Base-by-base conservation (phyloP, 2,329 filamentous ascomycete genomes). In the Pseudonectria foliicola region DNA sequence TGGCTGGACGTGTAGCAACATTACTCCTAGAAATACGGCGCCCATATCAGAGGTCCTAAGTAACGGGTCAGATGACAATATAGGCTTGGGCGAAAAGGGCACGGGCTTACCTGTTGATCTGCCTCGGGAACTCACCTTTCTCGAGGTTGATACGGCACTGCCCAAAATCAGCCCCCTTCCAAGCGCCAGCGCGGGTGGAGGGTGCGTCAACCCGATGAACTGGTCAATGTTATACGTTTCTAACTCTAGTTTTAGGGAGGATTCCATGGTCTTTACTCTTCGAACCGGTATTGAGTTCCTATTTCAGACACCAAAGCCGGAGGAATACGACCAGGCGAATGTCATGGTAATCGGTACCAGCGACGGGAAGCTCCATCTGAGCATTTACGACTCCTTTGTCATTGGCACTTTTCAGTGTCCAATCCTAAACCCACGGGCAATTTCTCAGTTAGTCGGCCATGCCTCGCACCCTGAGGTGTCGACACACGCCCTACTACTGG, bases 331-430 rank as follows among this genome's bases (percentile, higher is more conserved):
- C 44, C 72, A 77, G n/a, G 80, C 92, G 28, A 84, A 90, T 56
- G 75, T 90, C 45, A 79, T 93, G 64, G 66, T 90, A 5, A 73
- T 85, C 3, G 85, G 84, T 4, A 84, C 80, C 4, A 73, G 75
- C 37, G 74, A 85, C 43, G 84, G 84, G 7, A 71, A 67, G 13
- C 68, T 93, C 10, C 82, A 90, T 53, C 67, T 93, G 13, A 85
- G 80, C 47, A 86, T 94, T 31, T 90, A 90, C 56, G 84, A 94
- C 56, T 89, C 84, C 6, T 86, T 94, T 49, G 73, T 84, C 40
- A 81, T 93, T 38, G 85, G 87, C 4, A 71, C 62, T 10, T 80
- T 88, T 41, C 57, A 64, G 38, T 69, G 71, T 37, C 71, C 66
- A 18, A 55, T 58, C 2, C 64, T 61, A 4, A 37, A 34, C 12